Evolutionary conservation across 2,329 filamentous ascomycete species (phyloP).

Genomic region (Dothistroma septosporum): DNA sequence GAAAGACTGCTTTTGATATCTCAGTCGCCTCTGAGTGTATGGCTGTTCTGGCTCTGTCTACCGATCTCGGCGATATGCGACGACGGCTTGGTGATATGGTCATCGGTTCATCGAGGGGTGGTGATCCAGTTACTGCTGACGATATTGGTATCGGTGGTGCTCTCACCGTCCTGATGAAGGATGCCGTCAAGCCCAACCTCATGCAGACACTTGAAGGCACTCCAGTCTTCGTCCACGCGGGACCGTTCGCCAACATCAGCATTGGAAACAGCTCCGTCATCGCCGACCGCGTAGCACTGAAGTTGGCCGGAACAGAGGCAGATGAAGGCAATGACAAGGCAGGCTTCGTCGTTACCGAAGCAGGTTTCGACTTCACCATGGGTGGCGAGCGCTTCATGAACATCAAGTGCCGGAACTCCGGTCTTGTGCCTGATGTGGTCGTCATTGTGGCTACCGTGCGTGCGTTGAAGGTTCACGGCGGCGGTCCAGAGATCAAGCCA

Average conservation of each 20-base stretch:
- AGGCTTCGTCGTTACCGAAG: constrained; percentile 93
- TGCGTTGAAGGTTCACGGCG: constrained; percentile 94
- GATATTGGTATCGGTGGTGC: constrained; percentile 91
- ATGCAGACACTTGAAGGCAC: constrained; percentile 98
- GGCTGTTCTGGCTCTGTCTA: constrained; percentile 94
- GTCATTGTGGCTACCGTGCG: constrained; percentile 94
- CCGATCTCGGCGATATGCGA: constrained; percentile 79
- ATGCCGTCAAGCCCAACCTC: constrained; percentile 97
- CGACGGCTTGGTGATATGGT: constrained; percentile 95
- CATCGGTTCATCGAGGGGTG: constrained; percentile 76
- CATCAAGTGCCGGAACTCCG: constrained; percentile 96
- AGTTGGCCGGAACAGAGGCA: constrained; percentile 88
- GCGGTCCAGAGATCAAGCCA: constrained; percentile 86
- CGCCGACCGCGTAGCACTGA: constrained; percentile 90
- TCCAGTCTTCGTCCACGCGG: constrained; percentile 94
- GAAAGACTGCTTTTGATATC: constrained; percentile 94
- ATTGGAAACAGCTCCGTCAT: constrained; percentile 95
- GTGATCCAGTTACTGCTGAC: constrained; percentile 92
- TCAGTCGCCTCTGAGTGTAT: constrained; percentile 97
- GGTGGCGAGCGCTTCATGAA: constrained; percentile 99
- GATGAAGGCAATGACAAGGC: constrained; percentile 77
- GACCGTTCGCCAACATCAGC: constrained; percentile 96
- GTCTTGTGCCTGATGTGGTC: constrained; percentile 85
- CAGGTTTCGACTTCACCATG: constrained; percentile 99
- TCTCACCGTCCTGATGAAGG: constrained; percentile 90